Evolutionary conservation across 176 grass and related monocot genomes (phyloP), one percentile per base, ranked within the genome.

Genomic region (Musa troglodytarum): DNA sequence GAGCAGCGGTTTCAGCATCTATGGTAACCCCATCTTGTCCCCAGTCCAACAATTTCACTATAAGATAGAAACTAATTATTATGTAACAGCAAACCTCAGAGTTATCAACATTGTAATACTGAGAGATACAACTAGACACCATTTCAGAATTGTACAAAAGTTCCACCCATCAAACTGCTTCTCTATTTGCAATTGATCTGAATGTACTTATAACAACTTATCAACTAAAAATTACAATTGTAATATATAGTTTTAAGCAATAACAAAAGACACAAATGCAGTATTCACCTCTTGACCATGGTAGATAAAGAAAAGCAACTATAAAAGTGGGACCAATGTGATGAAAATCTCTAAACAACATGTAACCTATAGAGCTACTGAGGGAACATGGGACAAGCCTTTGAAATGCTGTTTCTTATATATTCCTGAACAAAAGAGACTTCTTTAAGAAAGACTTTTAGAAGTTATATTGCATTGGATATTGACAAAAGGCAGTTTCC

Each of bases 41-140:
- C 95, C 90, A 93, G 53, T 93, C 88, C 51, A 98, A 53, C 72
- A 98, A 71, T 75, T 93, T 98, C 82, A 98, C 90, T 93, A 83
- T 86, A 91, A 20, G 67, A 20, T 8, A 74, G 22, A 72, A 58
- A 26, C 34, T 50, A 72, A 76, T 69, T 25, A 53, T 49, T 53
- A 78, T 26, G 63, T 11, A 10, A 55, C 14, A 2, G 21, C 2
- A 29, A 54, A 78, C 22, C 19, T 68, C 56, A 63, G 17, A 20
- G 8, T n/a, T 55, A 50, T 73, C 25, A 73, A 50, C 34, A 72
- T 20, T 62, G n/a, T 66, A 72, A 49, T 26, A 50, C 11, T 43
- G 55, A 49, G 16, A 75, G 73, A 61, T 75, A 59, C 73, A 76
- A 17, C 3, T 9, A 6, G 56, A 76, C 8, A 22, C 29, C 16